Conservation (phyloP, 495 filamentous ascomycete genomes). For the Podospora tetraspora region DNA sequence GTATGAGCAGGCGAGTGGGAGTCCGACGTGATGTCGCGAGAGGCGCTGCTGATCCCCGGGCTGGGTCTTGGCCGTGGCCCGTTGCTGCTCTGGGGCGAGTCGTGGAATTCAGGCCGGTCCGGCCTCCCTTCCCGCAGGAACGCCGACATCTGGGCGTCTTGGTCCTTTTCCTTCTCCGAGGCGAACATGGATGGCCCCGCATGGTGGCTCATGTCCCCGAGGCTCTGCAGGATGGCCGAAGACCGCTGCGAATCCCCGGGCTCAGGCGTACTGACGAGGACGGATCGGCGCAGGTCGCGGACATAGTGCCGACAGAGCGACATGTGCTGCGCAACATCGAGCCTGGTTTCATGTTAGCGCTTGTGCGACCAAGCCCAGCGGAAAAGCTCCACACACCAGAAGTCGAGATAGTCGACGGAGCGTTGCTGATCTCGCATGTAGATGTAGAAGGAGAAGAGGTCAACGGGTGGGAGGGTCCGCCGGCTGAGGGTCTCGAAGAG, state of each 20-base stretch:
- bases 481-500: conserved; percentile 93
- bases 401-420: conserved; percentile 96
- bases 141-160: conserved; percentile 81
- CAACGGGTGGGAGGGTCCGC: conserved; percentile 84
- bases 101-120: conserved; percentile 45
- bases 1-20: conserved; percentile 79
- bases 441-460: conserved; percentile 98
- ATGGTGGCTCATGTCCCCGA: conserved; percentile 61
- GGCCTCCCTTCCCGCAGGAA: conserved; percentile 73
- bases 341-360: conserved; percentile 54
- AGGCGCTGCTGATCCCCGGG: conserved; percentile 45
- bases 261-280: conserved; percentile 88
- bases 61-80: conserved; percentile 63
- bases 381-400: conserved; percentile 61
- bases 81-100: conserved; percentile 67
- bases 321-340: conserved; percentile 99
- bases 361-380: not conserved
- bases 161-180: conserved; percentile 59
- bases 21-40: conserved; percentile 51
- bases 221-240: conserved; percentile 67
- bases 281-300: conserved; percentile 85
- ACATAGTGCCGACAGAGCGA: conserved; percentile 97
- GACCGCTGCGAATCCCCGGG: conserved; percentile 78
- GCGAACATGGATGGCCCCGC: conserved; percentile 41
- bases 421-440: conserved; percentile 99